Conservation (phyloP, 1,139 yeast species). For the Saccharomyces pastorianus region DNA sequence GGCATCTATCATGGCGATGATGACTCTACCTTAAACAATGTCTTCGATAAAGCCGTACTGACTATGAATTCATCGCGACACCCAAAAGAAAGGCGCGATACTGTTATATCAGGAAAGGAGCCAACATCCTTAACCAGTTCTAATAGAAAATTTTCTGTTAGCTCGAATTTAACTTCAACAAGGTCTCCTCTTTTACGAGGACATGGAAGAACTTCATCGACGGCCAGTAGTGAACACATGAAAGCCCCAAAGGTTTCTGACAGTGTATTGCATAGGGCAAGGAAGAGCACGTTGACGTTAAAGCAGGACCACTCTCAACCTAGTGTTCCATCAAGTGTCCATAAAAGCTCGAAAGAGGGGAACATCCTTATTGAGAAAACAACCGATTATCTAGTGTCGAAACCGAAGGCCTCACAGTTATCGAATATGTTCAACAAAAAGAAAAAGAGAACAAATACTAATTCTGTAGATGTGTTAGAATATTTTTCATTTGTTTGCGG, state of each 20-base stretch:
- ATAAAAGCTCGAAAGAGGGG: conserved; percentile 9
- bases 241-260: conserved; percentile 8
- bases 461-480: conserved; percentile 40
- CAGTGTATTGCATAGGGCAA: conserved; percentile 7
- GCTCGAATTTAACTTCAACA: conserved; percentile 3
- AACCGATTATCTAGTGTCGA: conserved; percentile 10
- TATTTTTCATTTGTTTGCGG: conserved; percentile 48
- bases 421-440: conserved; percentile 28
- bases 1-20: conserved; percentile 25
- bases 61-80: conserved; percentile 13
- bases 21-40: conserved; percentile 20
- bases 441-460: conserved; percentile 32
- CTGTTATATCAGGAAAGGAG: background rate
- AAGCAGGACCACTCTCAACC: conserved; percentile 8
- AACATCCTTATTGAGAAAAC: conserved; percentile 20
- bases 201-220: conserved; percentile 6
- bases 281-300: conserved; percentile 7
- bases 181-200: background rate
- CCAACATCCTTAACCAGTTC: conserved; percentile 6
- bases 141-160: conserved; percentile 10
- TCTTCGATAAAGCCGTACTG: conserved; percentile 20
- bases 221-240: conserved; percentile 8
- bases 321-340: conserved; percentile 4
- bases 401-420: conserved; percentile 23
- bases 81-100: background rate